A percentile compares a stretch with the other conserved stretches of the same genome.
Conservation (phyloP, 2,329 filamentous ascomycete species). For the Trichoderma arundinaceum region DNA sequence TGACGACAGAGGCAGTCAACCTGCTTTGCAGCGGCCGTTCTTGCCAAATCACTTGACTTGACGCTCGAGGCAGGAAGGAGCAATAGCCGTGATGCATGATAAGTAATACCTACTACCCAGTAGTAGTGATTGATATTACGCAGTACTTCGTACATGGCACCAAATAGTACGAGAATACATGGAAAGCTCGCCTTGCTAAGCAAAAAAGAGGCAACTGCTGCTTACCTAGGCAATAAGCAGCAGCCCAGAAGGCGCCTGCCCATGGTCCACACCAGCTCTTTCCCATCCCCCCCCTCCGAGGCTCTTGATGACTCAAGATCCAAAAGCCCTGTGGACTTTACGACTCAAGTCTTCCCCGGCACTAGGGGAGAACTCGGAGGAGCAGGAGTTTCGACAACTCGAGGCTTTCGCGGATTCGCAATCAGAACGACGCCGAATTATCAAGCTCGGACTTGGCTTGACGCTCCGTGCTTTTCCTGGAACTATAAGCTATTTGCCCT, state of each 20-base stretch:
- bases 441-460: neutral
- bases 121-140: no score
- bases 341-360: neutral
- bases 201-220: neutral
- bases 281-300: no score
- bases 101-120: no score
- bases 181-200: neutral
- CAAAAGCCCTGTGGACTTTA: neutral
- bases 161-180: no score
- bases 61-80: neutral
- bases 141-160: no score
- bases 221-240: constrained; percentile 7
- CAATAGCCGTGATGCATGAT: neutral
- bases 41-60: constrained; percentile 12
- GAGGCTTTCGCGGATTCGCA: neutral
- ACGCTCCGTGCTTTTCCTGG: constrained; percentile 5
- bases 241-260: neutral
- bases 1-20: constrained; percentile 5
- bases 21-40: constrained; percentile 20
- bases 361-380: neutral
- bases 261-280: neutral
- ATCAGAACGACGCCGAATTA: neutral
- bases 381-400: neutral
- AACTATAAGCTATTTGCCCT: neutral
- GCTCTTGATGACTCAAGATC: neutral